Base-by-base conservation (phyloP, 73 alveolate species). In the Tetrahymena borealis region DNA sequence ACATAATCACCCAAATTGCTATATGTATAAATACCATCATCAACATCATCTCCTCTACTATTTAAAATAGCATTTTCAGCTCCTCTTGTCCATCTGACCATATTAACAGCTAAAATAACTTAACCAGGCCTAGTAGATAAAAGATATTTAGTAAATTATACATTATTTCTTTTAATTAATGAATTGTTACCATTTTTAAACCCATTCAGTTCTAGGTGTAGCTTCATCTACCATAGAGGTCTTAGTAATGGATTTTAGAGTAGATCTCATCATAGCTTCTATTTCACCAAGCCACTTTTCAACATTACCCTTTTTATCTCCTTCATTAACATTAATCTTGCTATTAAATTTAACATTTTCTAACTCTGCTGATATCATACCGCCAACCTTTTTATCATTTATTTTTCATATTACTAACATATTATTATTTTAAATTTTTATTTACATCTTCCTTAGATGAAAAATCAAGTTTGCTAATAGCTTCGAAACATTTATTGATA, bases 401-500 rank as follows among this genome's bases (percentile, higher is more conserved):
- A 39, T 38, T 28, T 78, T 85, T 78, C 10, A 35, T 15, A n/a
- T 18, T 13, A 60, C n/a, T 60, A 18, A n/a, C 6, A 60, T 24
- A 3, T n/a, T n/a, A 2, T 0, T 2, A 3, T 12, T 18, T 60
- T 18, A 4, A 60, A 24, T 1, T 4, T 78, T 97, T 97, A 40
- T 91, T 92, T 37, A 98, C 98, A 43, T 96, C 97, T 92, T 96
- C 97, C 90, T 78, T 93, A 33, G 97, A 99, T 90, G 97, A 97
- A 94, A 98, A 98, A 85, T 96, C 96, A 38, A 98, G 97, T 91
- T 96, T 97, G 90, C 97, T 96, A 43, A 98, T 98, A 15, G 99
- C 99, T 95, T 98, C 99, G 91, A 98, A 98, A 91, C 99, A 98
- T 95, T 98, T 98, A 91, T 98, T 98, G 96, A 98, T 95, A 94